Percentiles rank a stretch among this genome's conserved stretches.
Conservation (phyloP, 1,139 yeast genomes). For the Diutina mesorugosa region DNA sequence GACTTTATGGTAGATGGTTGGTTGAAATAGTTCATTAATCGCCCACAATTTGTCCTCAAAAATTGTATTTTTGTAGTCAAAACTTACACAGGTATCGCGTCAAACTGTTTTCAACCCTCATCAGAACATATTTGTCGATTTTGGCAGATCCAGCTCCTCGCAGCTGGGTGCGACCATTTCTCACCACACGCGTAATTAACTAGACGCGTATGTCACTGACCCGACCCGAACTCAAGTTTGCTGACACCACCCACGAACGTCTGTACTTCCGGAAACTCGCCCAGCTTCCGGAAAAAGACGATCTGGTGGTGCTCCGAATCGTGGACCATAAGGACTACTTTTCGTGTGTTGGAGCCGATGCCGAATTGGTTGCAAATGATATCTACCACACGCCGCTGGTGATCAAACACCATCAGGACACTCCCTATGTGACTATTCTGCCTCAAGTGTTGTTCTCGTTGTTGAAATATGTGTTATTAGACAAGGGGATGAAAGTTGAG, state of each 20-base stretch:
- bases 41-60: too few relatives aligned
- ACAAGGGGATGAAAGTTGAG: constrained; percentile 63
- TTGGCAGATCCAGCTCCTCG: neutral
- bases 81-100: too few relatives aligned
- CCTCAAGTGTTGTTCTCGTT: constrained; percentile 56
- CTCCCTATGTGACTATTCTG: constrained; percentile 60
- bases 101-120: too few relatives aligned
- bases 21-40: neutral
- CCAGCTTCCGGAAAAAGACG: constrained; percentile 35
- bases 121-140: too few relatives aligned
- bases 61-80: too few relatives aligned
- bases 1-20: neutral
- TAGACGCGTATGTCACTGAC: constrained; percentile 34
- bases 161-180: neutral
- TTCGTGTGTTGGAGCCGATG: constrained; percentile 67
- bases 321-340: constrained; percentile 72
- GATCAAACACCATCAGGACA: constrained; percentile 35
- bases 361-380: constrained; percentile 67
- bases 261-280: constrained; percentile 50
- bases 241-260: constrained; percentile 50
- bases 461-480: constrained; percentile 53
- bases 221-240: constrained; percentile 63
- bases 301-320: constrained; percentile 37
- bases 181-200: neutral
- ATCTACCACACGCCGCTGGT: constrained; percentile 78